A percentile compares a stretch with the other conserved stretches of the same genome.
Conservation (phyloP, 2,329 filamentous ascomycete species). For the Nigrospora osmanthi region DNA sequence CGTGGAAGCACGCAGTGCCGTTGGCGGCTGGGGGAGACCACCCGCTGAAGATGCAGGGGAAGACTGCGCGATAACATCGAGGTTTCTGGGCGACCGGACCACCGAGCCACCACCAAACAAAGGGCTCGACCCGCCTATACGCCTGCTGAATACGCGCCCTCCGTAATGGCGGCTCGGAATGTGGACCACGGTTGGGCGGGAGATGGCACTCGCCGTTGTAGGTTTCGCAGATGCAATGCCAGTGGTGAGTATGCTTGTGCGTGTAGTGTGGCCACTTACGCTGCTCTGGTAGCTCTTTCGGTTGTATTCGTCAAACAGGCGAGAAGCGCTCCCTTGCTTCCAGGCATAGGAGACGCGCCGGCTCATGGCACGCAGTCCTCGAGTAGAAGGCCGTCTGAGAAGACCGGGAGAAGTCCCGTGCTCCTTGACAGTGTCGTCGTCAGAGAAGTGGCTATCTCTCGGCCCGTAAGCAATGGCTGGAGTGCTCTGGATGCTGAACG, state of each 20-base stretch:
- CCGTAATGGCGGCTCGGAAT: slow-evolving; percentile 22
- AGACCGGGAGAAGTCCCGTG: background rate
- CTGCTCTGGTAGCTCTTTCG: slow-evolving; percentile 16
- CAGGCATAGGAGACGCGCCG: slow-evolving; percentile 17
- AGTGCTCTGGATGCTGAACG: slow-evolving; percentile 22
- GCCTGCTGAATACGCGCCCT: slow-evolving; percentile 16
- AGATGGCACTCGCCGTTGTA: slow-evolving; percentile 15
- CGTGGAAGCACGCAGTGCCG: slow-evolving; percentile 4
- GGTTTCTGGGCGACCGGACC: slow-evolving; percentile 15
- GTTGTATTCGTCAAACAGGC: slow-evolving; percentile 8
- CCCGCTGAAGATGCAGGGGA: slow-evolving; percentile 4
- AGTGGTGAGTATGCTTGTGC: slow-evolving; percentile 20
- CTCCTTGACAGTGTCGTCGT: slow-evolving; percentile 4
- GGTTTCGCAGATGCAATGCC: slow-evolving; percentile 15
- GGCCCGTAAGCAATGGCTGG: slow-evolving; percentile 19
- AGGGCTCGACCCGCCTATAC: slow-evolving; percentile 13
- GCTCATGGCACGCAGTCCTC: slow-evolving; percentile 1
- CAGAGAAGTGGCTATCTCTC: slow-evolving; percentile 11
- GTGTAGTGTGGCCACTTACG: slow-evolving; percentile 15
- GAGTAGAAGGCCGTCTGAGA: background rate
- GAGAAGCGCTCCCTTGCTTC: slow-evolving; percentile 13
- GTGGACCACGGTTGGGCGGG: slow-evolving; percentile 21
- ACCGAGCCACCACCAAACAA: slow-evolving; percentile 17
- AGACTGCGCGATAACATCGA: slow-evolving; percentile 6
- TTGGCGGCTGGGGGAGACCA: slow-evolving; percentile 5